A percentile compares a stretch with the other conserved stretches of the same genome.
Evolutionary conservation across 2,329 filamentous ascomycete species (phyloP).

Genomic region (Lasiodiplodia theobromae): DNA sequence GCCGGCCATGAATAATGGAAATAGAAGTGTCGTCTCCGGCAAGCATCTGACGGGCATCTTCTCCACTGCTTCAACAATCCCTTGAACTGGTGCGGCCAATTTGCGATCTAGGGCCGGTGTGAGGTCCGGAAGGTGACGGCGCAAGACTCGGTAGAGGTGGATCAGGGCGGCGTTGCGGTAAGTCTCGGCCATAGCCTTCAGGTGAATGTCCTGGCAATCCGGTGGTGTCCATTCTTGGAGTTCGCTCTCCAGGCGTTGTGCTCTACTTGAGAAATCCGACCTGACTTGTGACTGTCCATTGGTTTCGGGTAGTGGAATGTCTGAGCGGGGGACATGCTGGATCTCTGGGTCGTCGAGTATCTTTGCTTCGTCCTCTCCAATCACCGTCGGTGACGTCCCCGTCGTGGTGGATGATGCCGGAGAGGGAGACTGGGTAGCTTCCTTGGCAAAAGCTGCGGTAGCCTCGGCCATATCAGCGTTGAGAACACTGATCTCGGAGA

Average conservation of each 20-base stretch:
- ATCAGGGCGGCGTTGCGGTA: constrained; percentile 29
- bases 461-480: constrained; percentile 29
- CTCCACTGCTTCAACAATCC: constrained; percentile 24
- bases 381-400: not conserved
- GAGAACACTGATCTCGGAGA: constrained; percentile 29
- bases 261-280: constrained; percentile 27
- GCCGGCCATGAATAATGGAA: constrained; percentile 28
- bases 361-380: constrained; percentile 15
- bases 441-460: constrained; percentile 13
- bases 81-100: constrained; percentile 23
- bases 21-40: constrained; percentile 25
- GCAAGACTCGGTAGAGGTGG: constrained; percentile 26
- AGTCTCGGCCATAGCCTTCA: constrained; percentile 25
- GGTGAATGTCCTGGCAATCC: constrained; percentile 27
- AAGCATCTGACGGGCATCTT: constrained; percentile 30
- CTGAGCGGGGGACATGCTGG: constrained; percentile 9
- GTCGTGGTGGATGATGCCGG: constrained; percentile 6
- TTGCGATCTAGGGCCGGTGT: constrained; percentile 26
- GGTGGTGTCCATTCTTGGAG: constrained; percentile 26
- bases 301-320: not conserved
- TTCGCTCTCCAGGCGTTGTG: constrained; percentile 19
- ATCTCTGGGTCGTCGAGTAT: constrained; percentile 13
- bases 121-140: constrained; percentile 24
- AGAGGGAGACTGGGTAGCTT: constrained; percentile 15
- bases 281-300: constrained; percentile 15